Percentiles rank a stretch among this genome's conserved stretches.
Conservation (phyloP, 108 stramenopile genomes). For the Craspedostauros australis region DNA sequence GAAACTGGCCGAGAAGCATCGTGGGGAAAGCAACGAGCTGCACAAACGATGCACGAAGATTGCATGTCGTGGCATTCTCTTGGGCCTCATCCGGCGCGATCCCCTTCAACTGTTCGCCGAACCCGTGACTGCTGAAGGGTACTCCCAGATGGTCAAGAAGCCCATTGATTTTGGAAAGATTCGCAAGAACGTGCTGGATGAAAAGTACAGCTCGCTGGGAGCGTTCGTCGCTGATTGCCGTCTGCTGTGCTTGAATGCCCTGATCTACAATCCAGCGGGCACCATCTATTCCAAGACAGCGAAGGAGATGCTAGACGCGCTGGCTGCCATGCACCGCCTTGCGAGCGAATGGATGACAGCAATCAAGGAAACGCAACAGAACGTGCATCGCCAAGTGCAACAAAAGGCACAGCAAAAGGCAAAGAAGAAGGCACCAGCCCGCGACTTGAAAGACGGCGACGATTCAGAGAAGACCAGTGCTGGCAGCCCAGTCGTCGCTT, state of each 20-base stretch:
- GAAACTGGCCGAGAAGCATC: slow-evolving; percentile 22
- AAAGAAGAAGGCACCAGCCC: not conserved
- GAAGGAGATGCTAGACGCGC: slow-evolving; percentile 50
- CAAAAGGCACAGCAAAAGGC: not conserved
- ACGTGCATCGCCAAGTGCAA: no score
- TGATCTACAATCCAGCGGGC: slow-evolving; percentile 67
- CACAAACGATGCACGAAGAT: slow-evolving; percentile 46
- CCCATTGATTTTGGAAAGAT: slow-evolving; percentile 77
- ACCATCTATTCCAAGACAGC: slow-evolving; percentile 72
- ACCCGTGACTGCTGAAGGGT: slow-evolving; percentile 63
- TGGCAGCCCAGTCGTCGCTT: no score
- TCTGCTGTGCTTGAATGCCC: slow-evolving; percentile 65
- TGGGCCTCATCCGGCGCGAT: slow-evolving; percentile 67
- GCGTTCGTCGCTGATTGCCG: slow-evolving; percentile 59
- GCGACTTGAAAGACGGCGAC: slow-evolving; percentile 1
- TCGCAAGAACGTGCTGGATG: slow-evolving; percentile 41
- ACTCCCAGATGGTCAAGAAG: slow-evolving; percentile 50
- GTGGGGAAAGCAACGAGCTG: slow-evolving; percentile 52
- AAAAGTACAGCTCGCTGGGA: slow-evolving; percentile 58
- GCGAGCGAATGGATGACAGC: slow-evolving; percentile 63
- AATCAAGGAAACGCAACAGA: slow-evolving; percentile 56
- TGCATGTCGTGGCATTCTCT: slow-evolving; percentile 60
- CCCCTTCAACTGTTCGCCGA: slow-evolving; percentile 73
- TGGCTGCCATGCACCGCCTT: slow-evolving; percentile 56
- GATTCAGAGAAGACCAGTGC: slow-evolving; percentile 17